Percentiles rank a stretch among this genome's conserved stretches.
These are phyloP conservation scores for Fomitopsis betulina DNA, from an alignment of 1,284 basidiomycete genomes.

Conservation along the genomic window DNA sequence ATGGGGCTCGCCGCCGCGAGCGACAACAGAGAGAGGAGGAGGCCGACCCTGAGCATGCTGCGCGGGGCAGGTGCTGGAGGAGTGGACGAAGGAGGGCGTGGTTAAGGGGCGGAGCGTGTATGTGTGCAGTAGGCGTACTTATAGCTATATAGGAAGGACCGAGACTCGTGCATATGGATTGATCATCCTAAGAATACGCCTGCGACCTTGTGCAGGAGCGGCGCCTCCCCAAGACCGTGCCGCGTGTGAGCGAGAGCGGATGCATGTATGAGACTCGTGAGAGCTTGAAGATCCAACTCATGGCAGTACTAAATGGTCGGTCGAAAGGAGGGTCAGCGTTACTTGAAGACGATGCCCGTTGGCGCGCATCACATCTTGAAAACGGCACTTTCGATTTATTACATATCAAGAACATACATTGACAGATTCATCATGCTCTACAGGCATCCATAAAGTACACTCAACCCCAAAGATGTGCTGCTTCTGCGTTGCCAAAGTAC, in stretches of 20 bases:
- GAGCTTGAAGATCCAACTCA: no score
- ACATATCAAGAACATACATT: no score
- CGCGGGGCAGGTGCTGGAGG: not conserved
- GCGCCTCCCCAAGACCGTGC: no score
- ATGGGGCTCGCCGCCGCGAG: not conserved
- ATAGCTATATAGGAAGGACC: not conserved
- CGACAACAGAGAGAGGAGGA: conserved; percentile 1
- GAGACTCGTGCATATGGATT: not conserved
- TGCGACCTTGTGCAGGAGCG: no score
- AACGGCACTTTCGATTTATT: no score
- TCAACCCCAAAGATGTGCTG: conserved; percentile 24
- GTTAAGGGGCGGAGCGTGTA: not conserved
- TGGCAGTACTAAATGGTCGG: no score
- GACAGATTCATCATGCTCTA: no score
- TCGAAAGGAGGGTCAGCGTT: no score
- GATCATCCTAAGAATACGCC: not conserved
- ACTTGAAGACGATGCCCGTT: no score
- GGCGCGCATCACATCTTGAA: no score
- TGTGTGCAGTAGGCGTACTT: not conserved
- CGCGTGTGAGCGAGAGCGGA: no score
- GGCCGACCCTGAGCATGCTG: not conserved
- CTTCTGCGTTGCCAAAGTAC: conserved; percentile 21
- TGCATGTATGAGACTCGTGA: no score
- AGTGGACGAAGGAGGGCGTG: not conserved
- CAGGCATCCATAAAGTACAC: not conserved